Evolutionary conservation across 2,329 filamentous ascomycete species (phyloP).

Genomic region (Thermoascus crustaceus): DNA sequence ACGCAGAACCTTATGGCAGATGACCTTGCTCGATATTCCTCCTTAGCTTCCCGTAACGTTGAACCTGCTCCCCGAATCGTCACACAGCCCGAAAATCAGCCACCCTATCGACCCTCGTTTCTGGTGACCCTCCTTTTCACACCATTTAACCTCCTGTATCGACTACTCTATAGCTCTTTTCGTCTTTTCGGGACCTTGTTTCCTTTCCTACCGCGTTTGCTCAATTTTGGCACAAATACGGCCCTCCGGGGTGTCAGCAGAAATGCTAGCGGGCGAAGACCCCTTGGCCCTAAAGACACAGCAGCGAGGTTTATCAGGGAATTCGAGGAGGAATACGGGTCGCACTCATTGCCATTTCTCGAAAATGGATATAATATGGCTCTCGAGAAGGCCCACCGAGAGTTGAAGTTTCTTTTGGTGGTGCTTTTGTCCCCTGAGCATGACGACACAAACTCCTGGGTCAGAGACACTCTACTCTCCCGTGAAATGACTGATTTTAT

Average conservation of each 20-base stretch:
- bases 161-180: constrained; percentile 57
- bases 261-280: constrained; percentile 61
- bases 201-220: constrained; percentile 65
- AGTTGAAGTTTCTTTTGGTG: constrained; percentile 85
- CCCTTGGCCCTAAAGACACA: constrained; percentile 77
- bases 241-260: constrained; percentile 37
- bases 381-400: constrained; percentile 79
- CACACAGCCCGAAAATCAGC: constrained; percentile 59
- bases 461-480: constrained; percentile 71
- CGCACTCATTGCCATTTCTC: constrained; percentile 59
- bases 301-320: constrained; percentile 83
- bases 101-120: constrained; percentile 63
- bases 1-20: constrained; percentile 61
- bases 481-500: constrained; percentile 67
- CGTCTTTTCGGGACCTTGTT: constrained; percentile 69
- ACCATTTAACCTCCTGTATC: constrained; percentile 72
- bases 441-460: constrained; percentile 78
- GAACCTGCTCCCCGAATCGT: constrained; percentile 78
- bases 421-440: constrained; percentile 86
- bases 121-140: constrained; percentile 70
- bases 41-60: constrained; percentile 35
- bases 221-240: constrained; percentile 41
- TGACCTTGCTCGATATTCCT: constrained; percentile 25
- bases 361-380: constrained; percentile 89
- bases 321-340: constrained; percentile 88